phyloP scores from a whole-genome alignment of 2,329 filamentous ascomycete genomes.

The Nothophoma quercina region DNA sequence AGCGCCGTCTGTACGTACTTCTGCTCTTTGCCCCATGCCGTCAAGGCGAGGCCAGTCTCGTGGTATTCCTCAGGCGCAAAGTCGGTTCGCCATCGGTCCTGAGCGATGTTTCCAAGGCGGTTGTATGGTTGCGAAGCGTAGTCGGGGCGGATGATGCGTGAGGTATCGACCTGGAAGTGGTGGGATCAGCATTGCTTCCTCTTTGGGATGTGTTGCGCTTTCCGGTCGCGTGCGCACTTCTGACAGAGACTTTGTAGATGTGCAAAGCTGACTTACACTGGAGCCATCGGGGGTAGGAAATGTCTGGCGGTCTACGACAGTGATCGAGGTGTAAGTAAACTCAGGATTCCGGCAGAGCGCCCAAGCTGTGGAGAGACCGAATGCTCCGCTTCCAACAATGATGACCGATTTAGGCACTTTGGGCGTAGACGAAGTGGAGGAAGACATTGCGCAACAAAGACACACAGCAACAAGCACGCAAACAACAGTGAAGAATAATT shows the following conservation, averaged over 20 bases:
- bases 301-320: constrained; percentile 64
- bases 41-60: constrained; percentile 73
- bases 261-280: constrained; percentile 49
- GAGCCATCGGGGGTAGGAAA: constrained; percentile 67
- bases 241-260: not conserved
- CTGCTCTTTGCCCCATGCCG: constrained; percentile 60
- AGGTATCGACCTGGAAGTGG: constrained; percentile 60
- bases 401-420: constrained; percentile 54
- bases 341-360: constrained; percentile 69
- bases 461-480: constrained; percentile 3
- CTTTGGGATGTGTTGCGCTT: constrained; percentile 7
- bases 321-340: constrained; percentile 61
- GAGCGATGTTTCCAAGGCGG: constrained; percentile 73
- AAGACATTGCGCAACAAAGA: constrained; percentile 29
- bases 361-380: constrained; percentile 71
- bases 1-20: constrained; percentile 50
- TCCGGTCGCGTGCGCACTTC: not conserved
- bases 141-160: constrained; percentile 73
- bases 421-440: constrained; percentile 9
- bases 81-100: constrained; percentile 71
- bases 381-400: constrained; percentile 62
- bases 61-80: constrained; percentile 72
- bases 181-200: constrained; percentile 9
- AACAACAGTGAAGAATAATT: constrained; percentile 5
- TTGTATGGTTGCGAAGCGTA: constrained; percentile 84